These are phyloP conservation scores for Aspergillaceae sp. DNA, from an alignment of 2,329 filamentous ascomycete genomes.

Conservation along the genomic window DNA sequence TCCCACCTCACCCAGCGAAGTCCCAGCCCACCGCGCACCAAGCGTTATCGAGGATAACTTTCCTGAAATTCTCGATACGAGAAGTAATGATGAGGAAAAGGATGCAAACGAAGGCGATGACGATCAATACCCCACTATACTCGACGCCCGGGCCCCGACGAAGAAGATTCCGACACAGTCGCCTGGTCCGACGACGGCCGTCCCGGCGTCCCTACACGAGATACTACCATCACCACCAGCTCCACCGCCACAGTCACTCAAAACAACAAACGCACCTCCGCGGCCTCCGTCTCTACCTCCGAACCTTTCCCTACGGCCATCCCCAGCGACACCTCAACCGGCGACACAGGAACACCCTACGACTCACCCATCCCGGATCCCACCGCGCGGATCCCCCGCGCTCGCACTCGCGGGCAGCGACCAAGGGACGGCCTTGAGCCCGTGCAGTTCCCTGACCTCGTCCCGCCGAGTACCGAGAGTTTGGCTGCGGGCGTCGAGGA, in stretches of 20 bases:
- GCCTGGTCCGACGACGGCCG: background rate
- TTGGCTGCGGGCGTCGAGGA: constrained; percentile 32
- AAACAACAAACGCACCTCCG: no score
- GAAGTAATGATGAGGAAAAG: constrained; percentile 5
- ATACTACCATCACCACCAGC: background rate
- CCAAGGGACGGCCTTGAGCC: background rate
- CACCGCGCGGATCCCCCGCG: no score
- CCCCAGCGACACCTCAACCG: constrained; percentile 2
- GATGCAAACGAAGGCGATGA: constrained; percentile 30
- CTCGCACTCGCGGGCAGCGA: no score
- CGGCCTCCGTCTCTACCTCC: constrained; percentile 16
- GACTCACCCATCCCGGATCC: no score
- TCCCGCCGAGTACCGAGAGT: constrained; percentile 31
- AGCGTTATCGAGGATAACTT: constrained; percentile 18
- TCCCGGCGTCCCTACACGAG: background rate
- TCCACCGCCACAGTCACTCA: background rate
- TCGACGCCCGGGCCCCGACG: constrained; percentile 46
- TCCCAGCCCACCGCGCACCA: constrained; percentile 20
- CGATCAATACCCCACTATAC: constrained; percentile 37
- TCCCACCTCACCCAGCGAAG: constrained; percentile 14
- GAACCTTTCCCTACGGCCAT: constrained; percentile 20
- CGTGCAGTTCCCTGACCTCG: constrained; percentile 30
- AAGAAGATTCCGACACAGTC: constrained; percentile 36
- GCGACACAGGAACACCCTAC: no score
- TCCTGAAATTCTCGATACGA: constrained; percentile 38